phyloP scores from a whole-genome alignment of 257 asterid genomes.

The Vinca minor region DNA sequence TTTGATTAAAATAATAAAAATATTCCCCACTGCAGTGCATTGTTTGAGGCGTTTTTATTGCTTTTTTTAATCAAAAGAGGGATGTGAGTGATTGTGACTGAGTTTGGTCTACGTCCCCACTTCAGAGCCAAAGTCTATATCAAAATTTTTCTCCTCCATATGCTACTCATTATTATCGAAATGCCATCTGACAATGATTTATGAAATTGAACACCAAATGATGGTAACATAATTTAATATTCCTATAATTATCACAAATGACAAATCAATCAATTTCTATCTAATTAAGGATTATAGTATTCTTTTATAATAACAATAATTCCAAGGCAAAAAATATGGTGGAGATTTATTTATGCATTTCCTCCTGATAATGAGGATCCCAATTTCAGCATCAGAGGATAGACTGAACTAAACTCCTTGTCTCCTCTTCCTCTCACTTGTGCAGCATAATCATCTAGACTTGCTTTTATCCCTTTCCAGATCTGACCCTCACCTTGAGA shows the following conservation, averaged over 20 bases:
- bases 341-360: background rate
- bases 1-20: too few species aligned
- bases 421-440: slow-evolving; percentile 72
- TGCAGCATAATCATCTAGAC: slow-evolving; percentile 81
- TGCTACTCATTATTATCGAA: slow-evolving; percentile 17
- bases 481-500: slow-evolving; percentile 95
- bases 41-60: too few species aligned
- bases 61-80: too few species aligned
- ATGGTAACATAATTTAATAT: slow-evolving; percentile 8
- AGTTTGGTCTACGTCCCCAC: too few species aligned
- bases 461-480: slow-evolving; percentile 88
- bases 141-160: too few species aligned
- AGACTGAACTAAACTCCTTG: slow-evolving; percentile 83
- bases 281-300: background rate
- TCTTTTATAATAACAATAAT: slow-evolving; percentile 3
- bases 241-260: background rate
- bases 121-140: too few species aligned
- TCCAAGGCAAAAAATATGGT: background rate
- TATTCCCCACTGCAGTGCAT: too few species aligned
- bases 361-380: slow-evolving; percentile 52
- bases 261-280: background rate
- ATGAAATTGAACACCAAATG: slow-evolving; percentile 4
- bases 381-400: slow-evolving; percentile 68
- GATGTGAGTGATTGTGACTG: too few species aligned
- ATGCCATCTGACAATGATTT: slow-evolving; percentile 2